phyloP scores from a whole-genome alignment of 177 flowering plant species.

The Tripterygium wilfordii region DNA sequence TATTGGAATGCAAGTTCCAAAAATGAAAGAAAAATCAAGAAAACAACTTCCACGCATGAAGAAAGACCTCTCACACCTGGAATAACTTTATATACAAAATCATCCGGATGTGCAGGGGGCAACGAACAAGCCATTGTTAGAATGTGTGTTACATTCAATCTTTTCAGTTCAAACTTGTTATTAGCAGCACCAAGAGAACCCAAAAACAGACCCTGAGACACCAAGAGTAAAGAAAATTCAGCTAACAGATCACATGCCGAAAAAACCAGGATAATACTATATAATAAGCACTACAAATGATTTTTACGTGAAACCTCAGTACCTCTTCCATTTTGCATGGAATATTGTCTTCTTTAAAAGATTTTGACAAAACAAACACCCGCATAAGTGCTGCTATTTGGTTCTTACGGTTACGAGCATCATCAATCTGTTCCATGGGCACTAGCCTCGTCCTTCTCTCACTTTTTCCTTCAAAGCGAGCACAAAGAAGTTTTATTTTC shows the following conservation, averaged over 20 bases:
- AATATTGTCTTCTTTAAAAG: slow-evolving; percentile 39
- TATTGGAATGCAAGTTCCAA: too few relatives aligned
- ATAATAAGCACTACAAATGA: too few relatives aligned
- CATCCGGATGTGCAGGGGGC: slow-evolving; percentile 42
- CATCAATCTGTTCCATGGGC: background rate
- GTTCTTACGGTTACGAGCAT: background rate
- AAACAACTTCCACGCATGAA: too few relatives aligned
- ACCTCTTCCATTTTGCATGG: slow-evolving; percentile 80
- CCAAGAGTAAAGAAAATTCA: too few relatives aligned
- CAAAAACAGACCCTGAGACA: slow-evolving; percentile 70
- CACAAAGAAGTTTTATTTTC: too few relatives aligned
- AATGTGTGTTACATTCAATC: slow-evolving; percentile 64
- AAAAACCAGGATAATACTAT: too few relatives aligned
- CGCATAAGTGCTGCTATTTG: slow-evolving; percentile 27
- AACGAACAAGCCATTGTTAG: slow-evolving; percentile 50
- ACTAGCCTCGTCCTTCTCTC: background rate
- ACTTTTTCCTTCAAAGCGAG: background rate
- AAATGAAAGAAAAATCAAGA: too few relatives aligned
- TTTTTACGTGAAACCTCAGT: background rate
- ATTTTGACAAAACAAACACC: slow-evolving; percentile 26
- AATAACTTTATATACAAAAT: slow-evolving; percentile 57
- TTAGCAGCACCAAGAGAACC: slow-evolving; percentile 80
- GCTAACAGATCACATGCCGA: too few relatives aligned
- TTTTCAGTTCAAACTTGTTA: slow-evolving; percentile 50
- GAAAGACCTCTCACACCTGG: slow-evolving; percentile 38